Evolutionary conservation across 495 filamentous ascomycete genomes (phyloP), one percentile per base, ranked within the genome.

Genomic region (Trichoderma asperelloides): DNA sequence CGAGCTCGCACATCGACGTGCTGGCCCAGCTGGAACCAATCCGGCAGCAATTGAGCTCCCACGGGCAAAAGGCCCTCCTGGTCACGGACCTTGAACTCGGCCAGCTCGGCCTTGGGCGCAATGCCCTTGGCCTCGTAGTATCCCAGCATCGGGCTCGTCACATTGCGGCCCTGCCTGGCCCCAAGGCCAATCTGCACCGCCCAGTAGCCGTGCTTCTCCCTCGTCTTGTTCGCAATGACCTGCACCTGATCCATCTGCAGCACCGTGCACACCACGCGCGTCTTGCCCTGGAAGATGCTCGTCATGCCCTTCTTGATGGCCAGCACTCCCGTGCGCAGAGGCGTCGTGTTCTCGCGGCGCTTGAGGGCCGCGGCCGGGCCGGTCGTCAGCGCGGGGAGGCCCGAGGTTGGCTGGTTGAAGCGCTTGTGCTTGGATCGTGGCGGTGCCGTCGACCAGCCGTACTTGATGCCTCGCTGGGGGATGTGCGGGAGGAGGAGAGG

Each of bases 251-350:
- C 95, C 70, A 98, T 82, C 78, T 98, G 95, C 45, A 98, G 85
- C 65, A 98, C 91, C 11, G 95, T 98, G 79, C 92, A 96, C 45
- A 94, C 82, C 64, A 85, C 88, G 64, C 95, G 89, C 66, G 83
- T 85, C 33, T 90, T 88, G 65, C 84, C 82, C 72, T 91, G 88
- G 82, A 88, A 97, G 69, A 96, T 78, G 65, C 90, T 93, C 15
- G 91, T 96, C 89, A 98, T 97, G 73, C 95, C 95, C 78, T 91
- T 92, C 80, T 98, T 98, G 73, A 87, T 85, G 9, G 89, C 91
- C 37, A 98, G 82, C 23, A 88, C 88, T 43, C 95, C 95, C 37
- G 91, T 88, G 0, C 95, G 89, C 43, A 90, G 78, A 0, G 95
- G 94, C 9, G 92, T 86, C 0, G 89, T 89, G 67, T 83, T 80